Evolutionary conservation across 139 green algal species (phyloP), one percentile per base, ranked within the genome.

Genomic region (Eudorina sp.): DNA sequence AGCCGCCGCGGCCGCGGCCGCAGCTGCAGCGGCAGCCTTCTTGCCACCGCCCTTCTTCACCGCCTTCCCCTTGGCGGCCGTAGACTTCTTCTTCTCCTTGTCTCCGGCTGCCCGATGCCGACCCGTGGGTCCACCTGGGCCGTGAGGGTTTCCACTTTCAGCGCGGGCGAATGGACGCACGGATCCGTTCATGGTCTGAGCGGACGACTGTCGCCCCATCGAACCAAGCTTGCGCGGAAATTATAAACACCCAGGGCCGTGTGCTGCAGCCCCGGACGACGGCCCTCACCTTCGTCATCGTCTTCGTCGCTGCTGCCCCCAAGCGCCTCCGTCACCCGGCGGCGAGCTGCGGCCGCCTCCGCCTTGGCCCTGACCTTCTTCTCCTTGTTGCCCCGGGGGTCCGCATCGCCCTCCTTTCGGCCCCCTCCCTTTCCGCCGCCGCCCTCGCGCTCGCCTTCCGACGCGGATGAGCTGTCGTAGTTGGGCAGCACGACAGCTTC

Each of bases 401-500:
- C 46, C 2, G 66, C 36, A 1, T 31, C 34, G 19, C 31, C n/a
- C 36, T 18, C 70, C 70, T 79, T 79, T 55, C 40, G 19, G 70
- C 62, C 62, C 74, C 5, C 27, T 21, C 53, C 51, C 2, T 53
- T 36, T 5, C 51, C 53, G 31, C 78, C 40, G 38, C 41, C 78
- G 38, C 29, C 55, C 5, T 21, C 53, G 27, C 13, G 18, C 4
- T 48, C 76, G 4, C 36, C 40, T 19, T 74, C 78, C 21, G 36
- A 41, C 2, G 16, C 23, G 0, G 77, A 73, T 9, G 77, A 68
- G 1, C 13, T 70, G 19, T 31, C 76, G 76, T 69, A 83, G 31
- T 84, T 40, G 36, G 77, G 77, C 77, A 84, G 72, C 23, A 84
- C 77, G 0, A 73, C 38, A 21, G 19, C 76, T 34, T 70, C 76